Base-by-base conservation (phyloP, 768 basidiomycete species). In the Piloderma croceum region DNA sequence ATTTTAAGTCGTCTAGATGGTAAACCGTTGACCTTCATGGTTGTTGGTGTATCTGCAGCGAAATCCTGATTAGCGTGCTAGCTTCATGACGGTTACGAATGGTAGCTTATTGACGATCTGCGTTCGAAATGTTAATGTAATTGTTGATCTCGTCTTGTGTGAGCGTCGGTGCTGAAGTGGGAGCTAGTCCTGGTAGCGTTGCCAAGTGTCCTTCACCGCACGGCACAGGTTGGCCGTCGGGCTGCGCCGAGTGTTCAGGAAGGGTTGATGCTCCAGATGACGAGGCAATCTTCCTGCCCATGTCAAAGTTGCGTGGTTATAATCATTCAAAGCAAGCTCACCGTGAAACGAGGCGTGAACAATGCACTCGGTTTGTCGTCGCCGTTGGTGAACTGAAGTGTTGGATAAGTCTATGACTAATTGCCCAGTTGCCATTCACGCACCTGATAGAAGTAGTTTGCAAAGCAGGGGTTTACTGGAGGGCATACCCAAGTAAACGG, bases 361-460 rank as follows among this genome's bases (percentile, higher is more conserved):
- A 47, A 43, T 5, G 57, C 41, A 22, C 51, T 41, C 7, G 46
- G 15, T 12, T 18, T 35, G 36, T 57, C 50, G 7, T 50, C 52
- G 19, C 52, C 49, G 27, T 63, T 60, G 7, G 57, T 58, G 41
- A 64, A 58, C 63, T 63, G 17, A n/a, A 20, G 18, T 17, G 23
- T 20, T 18, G 20, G 29, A 1, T 17, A 6, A 35, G 6, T 18
- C 10, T 38, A 25, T 5, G 10, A 24, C 18, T 31, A 18, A 20
- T 24, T 19, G 7, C n/a, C n/a, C n/a, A n/a, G n/a, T n/a, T n/a
- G n/a, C n/a, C n/a, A 7, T 24, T 24, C 9, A 9, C 47, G 15
- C 41, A 62, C 67, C 56, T 68, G 59, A 38, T 68, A 69, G 45
- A 68, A 68, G 47, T 68, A 69, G 11, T 67, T 66, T 4, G 52